Evolutionary conservation across 2,329 filamentous ascomycete species (phyloP).

Genomic region (Didymella segeticola): DNA sequence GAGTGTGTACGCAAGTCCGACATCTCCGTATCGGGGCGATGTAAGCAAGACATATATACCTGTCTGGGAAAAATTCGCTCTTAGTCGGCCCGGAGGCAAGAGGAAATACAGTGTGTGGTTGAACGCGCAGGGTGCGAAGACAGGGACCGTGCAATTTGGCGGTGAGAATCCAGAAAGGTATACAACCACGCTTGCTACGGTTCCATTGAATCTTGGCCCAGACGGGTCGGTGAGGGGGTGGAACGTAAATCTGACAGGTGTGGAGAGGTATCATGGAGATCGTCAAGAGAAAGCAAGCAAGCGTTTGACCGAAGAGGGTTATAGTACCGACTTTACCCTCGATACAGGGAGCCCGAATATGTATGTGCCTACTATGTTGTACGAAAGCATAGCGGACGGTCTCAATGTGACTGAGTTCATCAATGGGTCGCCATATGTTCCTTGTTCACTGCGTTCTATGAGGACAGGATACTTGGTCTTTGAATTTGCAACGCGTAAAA

Average conservation of each 20-base stretch:
- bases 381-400: conserved; percentile 10
- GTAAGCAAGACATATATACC: not conserved
- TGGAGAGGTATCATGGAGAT: not conserved
- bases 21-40: not conserved
- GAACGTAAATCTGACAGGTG: not conserved
- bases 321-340: conserved; percentile 5
- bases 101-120: conserved; percentile 1
- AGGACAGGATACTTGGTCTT: not conserved
- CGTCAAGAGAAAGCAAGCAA: not conserved
- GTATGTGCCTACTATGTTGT: conserved; percentile 22
- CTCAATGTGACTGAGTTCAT: conserved; percentile 12
- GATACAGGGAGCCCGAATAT: conserved; percentile 26
- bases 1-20: not conserved
- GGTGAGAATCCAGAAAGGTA: not conserved
- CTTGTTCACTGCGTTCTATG: conserved; percentile 14
- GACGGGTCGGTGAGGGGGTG: not conserved
- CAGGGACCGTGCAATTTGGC: not conserved
- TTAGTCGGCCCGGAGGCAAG: not conserved
- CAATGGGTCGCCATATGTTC: conserved; percentile 17
- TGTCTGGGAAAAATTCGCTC: not conserved
- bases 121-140: not conserved
- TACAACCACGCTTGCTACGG: not conserved
- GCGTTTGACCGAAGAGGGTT: not conserved
- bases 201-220: not conserved
- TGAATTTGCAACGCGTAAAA: not conserved